Evolutionary conservation across 2,329 filamentous ascomycete genomes (phyloP), one percentile per base, ranked within the genome.

Genomic region (Nannizziopsis barbatae): DNA sequence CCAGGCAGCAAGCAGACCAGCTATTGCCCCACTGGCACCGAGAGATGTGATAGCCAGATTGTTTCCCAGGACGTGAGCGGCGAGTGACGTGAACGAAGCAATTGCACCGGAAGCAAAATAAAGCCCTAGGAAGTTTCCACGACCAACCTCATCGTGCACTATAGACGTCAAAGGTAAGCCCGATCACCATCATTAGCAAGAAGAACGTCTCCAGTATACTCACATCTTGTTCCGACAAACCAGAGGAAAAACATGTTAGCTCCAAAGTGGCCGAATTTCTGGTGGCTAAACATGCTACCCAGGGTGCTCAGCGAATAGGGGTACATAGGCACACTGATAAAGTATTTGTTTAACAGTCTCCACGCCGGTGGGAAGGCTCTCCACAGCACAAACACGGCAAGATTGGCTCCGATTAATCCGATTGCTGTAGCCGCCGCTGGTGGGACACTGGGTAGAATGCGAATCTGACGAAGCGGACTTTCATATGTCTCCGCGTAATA

Each of bases 281-380:
- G 71, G 60, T 82, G 79, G 49, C 73, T 75, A 62, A 81, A 80
- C 9, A 71, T 62, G 56, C 72, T 75, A 14, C 74, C 72, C 4
- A 81, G 53, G 46, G 76, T 63, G 51, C 73, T 73, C 6, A 73
- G 50, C 7, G 75, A 68, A 50, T 71, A 69, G 1, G 78, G 78
- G 51, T 74, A 75, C 14, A 71, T 67, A 2, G 74, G 71, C 3
- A 72, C 66, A 33, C 70, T 68, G 47, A 75, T 67, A 58, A 77
- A 75, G 63, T 75, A 78, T 45, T 71, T 74, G 53, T 77, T 80
- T 53, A 79, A 66, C 17, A 72, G 50, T 22, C 67, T 66, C 77
- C 77, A 81, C 18, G 75, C 57, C 0, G 72, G 73, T 12, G 75
- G 75, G 18, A 65, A 46, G 27, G 70, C 50, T 47, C 71, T 72